Percentiles rank a stretch among this genome's conserved stretches.
These are phyloP conservation scores for Phytophthora ohioensis DNA, from an alignment of 352 stramenopile species.

Conservation along the genomic window DNA sequence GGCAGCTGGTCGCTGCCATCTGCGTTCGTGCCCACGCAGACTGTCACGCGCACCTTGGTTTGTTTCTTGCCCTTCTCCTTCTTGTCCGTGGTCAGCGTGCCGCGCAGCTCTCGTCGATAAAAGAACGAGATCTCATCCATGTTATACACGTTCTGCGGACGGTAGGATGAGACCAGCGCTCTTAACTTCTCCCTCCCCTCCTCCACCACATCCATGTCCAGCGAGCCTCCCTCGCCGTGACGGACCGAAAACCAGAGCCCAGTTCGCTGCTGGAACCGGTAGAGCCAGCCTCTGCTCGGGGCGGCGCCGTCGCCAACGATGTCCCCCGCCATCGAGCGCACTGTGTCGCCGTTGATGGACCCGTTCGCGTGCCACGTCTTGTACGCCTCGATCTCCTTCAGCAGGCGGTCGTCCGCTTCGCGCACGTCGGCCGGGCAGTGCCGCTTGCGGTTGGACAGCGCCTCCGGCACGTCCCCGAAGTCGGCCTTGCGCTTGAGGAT, in stretches of 20 bases:
- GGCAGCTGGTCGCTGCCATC: conserved; percentile 14
- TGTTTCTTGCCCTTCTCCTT: no score
- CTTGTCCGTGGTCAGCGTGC: no score
- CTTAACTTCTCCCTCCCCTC: neutral
- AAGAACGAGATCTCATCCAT: conserved; percentile 30
- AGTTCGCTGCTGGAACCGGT: conserved; percentile 15
- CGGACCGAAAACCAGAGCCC: neutral
- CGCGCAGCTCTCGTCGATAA: conserved; percentile 10
- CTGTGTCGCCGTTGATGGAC: conserved; percentile 6
- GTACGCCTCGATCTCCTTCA: neutral
- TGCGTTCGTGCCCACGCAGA: conserved; percentile 23
- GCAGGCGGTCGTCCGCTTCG: neutral
- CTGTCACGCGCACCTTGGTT: neutral
- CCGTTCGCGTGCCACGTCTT: conserved; percentile 5
- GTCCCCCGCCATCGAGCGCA: no score
- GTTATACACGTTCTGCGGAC: neutral
- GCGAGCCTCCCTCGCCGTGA: conserved; percentile 15
- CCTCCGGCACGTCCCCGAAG: neutral
- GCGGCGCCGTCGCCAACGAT: neutral
- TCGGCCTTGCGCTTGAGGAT: neutral
- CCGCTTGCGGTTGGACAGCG: neutral
- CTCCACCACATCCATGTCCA: conserved; percentile 5
- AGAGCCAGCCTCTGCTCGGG: conserved; percentile 20
- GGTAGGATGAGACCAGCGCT: neutral
- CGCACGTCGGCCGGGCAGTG: neutral